These are phyloP conservation scores for Podospora tetraspora DNA, from an alignment of 495 filamentous ascomycete species.

Conservation along the genomic window DNA sequence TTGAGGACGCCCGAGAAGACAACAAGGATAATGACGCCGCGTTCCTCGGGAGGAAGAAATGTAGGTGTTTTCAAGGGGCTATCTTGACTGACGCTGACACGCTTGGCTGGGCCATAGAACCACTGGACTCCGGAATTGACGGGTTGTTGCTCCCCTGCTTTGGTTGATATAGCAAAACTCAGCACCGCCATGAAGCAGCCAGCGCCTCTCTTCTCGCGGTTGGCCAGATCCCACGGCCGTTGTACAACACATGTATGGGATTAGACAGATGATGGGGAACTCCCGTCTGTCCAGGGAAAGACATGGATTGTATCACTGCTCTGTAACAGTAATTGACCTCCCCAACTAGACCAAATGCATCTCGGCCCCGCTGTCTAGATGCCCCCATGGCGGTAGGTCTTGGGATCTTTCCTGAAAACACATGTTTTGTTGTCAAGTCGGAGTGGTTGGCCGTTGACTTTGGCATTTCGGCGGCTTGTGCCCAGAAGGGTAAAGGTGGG, in stretches of 20 bases:
- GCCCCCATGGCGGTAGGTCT: too few species aligned
- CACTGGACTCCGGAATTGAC: neutral
- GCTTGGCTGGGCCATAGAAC: neutral
- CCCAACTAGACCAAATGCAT: neutral
- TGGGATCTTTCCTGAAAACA: neutral
- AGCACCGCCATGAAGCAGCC: neutral
- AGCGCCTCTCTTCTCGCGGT: neutral
- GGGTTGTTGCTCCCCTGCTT: neutral
- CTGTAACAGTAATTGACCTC: neutral
- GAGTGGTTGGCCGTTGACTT: neutral
- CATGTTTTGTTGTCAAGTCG: neutral
- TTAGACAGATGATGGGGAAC: neutral
- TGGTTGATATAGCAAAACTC: neutral
- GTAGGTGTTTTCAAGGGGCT: constrained; percentile 13
- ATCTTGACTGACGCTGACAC: neutral
- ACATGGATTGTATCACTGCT: neutral
- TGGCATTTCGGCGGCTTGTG: neutral
- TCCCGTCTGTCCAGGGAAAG: neutral
- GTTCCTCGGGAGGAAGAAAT: constrained; percentile 55
- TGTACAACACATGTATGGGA: neutral
- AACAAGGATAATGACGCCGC: constrained; percentile 74
- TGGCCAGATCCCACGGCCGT: neutral
- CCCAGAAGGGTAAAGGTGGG: neutral
- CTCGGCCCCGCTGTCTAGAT: too few species aligned
- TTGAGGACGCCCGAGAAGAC: constrained; percentile 78